These are phyloP conservation scores for Chrysoporthe deuterocubensis DNA, from an alignment of 2,329 filamentous ascomycete species.

Conservation along the genomic window DNA sequence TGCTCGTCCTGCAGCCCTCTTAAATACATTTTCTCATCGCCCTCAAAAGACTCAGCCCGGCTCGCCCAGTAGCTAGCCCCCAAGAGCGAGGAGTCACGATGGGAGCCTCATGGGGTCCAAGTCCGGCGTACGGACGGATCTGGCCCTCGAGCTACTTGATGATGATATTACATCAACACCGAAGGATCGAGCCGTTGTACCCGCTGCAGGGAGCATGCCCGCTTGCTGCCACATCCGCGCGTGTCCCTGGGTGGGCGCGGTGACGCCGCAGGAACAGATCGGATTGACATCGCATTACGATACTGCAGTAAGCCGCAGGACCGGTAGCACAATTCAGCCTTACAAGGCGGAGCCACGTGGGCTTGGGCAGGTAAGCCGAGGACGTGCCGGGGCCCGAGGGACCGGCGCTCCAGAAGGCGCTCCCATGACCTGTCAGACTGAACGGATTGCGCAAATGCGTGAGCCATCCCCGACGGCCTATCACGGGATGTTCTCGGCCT, in stretches of 20 bases:
- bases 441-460: background rate
- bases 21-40: background rate
- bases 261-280: constrained; percentile 3
- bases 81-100: background rate
- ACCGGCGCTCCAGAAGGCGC: background rate
- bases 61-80: background rate
- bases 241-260: background rate
- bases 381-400: background rate
- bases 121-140: background rate
- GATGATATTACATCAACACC: background rate
- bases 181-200: too few relatives aligned
- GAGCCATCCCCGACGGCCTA: background rate
- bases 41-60: background rate
- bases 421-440: constrained; percentile 3
- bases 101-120: constrained; percentile 5
- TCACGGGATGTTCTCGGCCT: background rate
- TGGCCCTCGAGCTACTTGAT: background rate
- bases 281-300: background rate
- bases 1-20: background rate
- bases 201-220: too few relatives aligned
- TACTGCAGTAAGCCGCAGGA: background rate
- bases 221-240: too few relatives aligned
- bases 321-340: constrained; percentile 9
- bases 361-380: constrained; percentile 1
- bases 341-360: constrained; percentile 16